Evolutionary conservation across 495 filamentous ascomycete genomes (phyloP).

Genomic region (Hypoxylon subgilvum): DNA sequence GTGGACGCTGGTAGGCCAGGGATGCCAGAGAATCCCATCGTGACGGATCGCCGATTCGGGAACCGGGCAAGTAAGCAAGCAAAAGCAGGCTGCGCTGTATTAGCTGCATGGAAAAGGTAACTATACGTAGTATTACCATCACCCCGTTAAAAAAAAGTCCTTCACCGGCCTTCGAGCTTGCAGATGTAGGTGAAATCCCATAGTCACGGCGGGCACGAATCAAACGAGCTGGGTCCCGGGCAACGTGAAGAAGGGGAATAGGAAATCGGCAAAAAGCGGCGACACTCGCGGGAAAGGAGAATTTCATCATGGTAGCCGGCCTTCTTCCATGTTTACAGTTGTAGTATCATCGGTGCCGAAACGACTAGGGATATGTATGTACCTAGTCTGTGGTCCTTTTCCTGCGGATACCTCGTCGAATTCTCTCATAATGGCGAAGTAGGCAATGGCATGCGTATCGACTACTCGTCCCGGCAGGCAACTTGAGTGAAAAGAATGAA

Average conservation of each 20-base stretch:
- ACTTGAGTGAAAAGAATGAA: too few species aligned
- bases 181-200: slow-evolving; percentile 30
- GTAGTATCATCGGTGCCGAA: slow-evolving; percentile 3
- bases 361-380: too few species aligned
- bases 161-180: slow-evolving; percentile 16
- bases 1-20: neutral
- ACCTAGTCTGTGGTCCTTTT: too few species aligned
- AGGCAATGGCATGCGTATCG: too few species aligned
- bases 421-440: too few species aligned
- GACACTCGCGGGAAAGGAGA: slow-evolving; percentile 22
- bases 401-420: too few species aligned
- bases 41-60: slow-evolving; percentile 21
- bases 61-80: slow-evolving; percentile 6
- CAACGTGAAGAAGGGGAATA: neutral
- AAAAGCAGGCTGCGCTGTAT: too few species aligned
- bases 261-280: slow-evolving; percentile 30
- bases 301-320: neutral
- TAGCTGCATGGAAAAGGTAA: too few species aligned
- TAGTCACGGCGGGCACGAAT: slow-evolving; percentile 38
- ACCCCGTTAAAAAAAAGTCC: too few species aligned
- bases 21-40: slow-evolving; percentile 6
- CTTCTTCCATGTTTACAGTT: neutral
- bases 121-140: too few species aligned
- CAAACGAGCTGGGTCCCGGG: slow-evolving; percentile 10
- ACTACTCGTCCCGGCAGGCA: slow-evolving; percentile 10